Percentiles rank a stretch among this genome's conserved stretches.
Evolutionary conservation across 768 basidiomycete genomes (phyloP).

Genomic region (Leccinum sublutescens): DNA sequence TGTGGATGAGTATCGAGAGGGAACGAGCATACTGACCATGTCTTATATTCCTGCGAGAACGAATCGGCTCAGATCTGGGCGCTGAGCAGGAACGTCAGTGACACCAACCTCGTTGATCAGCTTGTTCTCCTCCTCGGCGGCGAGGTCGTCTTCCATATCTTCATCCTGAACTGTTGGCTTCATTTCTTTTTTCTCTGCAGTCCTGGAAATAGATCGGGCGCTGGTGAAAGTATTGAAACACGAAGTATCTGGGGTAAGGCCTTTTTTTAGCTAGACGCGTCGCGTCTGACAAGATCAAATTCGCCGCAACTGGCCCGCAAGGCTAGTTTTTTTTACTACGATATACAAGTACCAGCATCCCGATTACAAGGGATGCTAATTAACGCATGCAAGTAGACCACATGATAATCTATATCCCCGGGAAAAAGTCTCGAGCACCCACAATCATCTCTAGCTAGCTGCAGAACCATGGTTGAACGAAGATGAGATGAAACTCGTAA

Average conservation of each 20-base stretch:
- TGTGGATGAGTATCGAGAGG: neutral
- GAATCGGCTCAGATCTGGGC: slow-evolving; percentile 10
- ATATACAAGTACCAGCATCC: neutral
- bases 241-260: neutral
- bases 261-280: slow-evolving; percentile 23
- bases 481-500: neutral
- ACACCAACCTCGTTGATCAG: slow-evolving; percentile 76
- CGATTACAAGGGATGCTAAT: neutral
- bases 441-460: neutral
- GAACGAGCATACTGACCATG: slow-evolving; percentile 51
- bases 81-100: neutral
- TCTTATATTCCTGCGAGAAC: slow-evolving; percentile 72
- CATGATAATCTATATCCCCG: neutral
- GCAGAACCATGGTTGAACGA: neutral
- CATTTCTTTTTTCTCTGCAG: slow-evolving; percentile 38
- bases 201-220: neutral
- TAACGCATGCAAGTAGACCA: neutral
- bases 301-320: neutral
- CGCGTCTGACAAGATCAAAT: slow-evolving; percentile 15
- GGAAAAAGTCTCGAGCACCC: neutral
- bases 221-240: neutral
- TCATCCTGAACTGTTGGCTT: slow-evolving; percentile 50
- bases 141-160: slow-evolving; percentile 76
- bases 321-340: slow-evolving; percentile 17
- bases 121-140: slow-evolving; percentile 85